Evolutionary conservation across 768 basidiomycete species (phyloP).

Genomic region (Termitomyces sp.): DNA sequence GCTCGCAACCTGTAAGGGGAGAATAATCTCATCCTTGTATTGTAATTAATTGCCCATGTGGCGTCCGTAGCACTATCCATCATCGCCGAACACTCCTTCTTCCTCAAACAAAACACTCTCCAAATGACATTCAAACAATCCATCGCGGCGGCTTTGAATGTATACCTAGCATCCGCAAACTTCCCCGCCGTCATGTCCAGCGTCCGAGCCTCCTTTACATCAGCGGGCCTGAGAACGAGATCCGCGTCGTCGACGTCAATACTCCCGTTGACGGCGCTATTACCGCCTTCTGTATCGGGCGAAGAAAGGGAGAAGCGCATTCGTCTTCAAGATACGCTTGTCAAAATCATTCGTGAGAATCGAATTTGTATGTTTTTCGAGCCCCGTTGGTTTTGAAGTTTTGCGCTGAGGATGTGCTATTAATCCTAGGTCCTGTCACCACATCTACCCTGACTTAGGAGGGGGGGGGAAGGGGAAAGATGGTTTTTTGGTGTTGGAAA

Average conservation of each 20-base stretch:
- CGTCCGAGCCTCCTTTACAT: neutral
- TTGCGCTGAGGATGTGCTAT: no score
- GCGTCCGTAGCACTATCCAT: slow-evolving; percentile 11
- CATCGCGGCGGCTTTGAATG: slow-evolving; percentile 1
- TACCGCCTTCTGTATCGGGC: no score
- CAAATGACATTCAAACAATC: slow-evolving; percentile 8
- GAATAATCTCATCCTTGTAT: no score
- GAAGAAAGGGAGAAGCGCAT: neutral
- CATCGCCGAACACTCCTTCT: slow-evolving; percentile 12
- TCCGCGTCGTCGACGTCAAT: neutral
- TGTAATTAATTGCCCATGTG: no score
- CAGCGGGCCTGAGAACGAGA: neutral
- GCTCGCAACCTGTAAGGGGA: slow-evolving; percentile 6
- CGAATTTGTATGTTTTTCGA: neutral
- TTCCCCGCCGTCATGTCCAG: neutral
- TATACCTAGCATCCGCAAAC: neutral
- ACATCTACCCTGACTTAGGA: no score
- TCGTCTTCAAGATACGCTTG: neutral
- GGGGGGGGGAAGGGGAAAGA: no score
- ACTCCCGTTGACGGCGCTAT: neutral
- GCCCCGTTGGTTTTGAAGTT: no score
- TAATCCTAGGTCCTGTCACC: no score
- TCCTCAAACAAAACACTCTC: slow-evolving; percentile 3
- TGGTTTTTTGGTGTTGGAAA: no score
- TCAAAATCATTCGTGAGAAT: slow-evolving; percentile 3